phyloP scores from a whole-genome alignment of 1,139 yeast genomes.

The Candida frijolesensis region DNA sequence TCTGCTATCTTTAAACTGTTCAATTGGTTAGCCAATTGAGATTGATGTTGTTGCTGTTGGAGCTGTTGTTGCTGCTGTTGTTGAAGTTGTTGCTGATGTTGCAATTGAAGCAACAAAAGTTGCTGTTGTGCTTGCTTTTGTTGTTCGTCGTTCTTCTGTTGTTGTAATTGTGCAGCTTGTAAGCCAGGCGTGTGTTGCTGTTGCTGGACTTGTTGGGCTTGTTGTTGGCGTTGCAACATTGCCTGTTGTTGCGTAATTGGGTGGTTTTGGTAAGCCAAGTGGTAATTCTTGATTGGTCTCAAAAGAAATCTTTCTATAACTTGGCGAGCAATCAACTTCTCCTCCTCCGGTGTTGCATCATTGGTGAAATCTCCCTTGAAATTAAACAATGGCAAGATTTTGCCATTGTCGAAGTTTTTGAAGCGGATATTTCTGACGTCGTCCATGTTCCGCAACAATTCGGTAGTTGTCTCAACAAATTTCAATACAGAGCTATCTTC shows the following conservation, averaged over 20 bases:
- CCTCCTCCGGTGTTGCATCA: constrained; percentile 37
- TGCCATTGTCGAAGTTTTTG: constrained; percentile 22
- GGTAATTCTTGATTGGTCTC: constrained; percentile 49
- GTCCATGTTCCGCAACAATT: constrained; percentile 33
- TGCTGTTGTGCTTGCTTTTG: constrained; percentile 23
- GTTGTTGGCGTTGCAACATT: constrained; percentile 34
- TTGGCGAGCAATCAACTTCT: constrained; percentile 40
- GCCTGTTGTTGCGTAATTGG: constrained; percentile 46
- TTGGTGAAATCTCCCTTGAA: constrained; percentile 25
- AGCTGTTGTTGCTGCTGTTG: constrained; percentile 13
- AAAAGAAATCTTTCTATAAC: constrained; percentile 45
- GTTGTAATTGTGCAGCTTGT: constrained; percentile 19
- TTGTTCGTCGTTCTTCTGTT: constrained; percentile 24
- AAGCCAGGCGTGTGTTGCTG: constrained; percentile 19
- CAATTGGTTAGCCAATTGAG: constrained; percentile 22
- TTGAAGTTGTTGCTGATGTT: constrained; percentile 16
- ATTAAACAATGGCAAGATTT: constrained; percentile 42
- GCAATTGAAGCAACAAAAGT: constrained; percentile 18
- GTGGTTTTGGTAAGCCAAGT: constrained; percentile 51
- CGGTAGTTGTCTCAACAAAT: constrained; percentile 41
- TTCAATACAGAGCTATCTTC: constrained; percentile 41
- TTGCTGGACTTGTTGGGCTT: constrained; percentile 29
- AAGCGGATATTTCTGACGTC: constrained; percentile 38
- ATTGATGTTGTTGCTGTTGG: constrained; percentile 15
- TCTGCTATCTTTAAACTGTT: constrained; percentile 36